phyloP scores from a whole-genome alignment of 371 early-diverging fungal species.

The Cladochytrium tenue region DNA sequence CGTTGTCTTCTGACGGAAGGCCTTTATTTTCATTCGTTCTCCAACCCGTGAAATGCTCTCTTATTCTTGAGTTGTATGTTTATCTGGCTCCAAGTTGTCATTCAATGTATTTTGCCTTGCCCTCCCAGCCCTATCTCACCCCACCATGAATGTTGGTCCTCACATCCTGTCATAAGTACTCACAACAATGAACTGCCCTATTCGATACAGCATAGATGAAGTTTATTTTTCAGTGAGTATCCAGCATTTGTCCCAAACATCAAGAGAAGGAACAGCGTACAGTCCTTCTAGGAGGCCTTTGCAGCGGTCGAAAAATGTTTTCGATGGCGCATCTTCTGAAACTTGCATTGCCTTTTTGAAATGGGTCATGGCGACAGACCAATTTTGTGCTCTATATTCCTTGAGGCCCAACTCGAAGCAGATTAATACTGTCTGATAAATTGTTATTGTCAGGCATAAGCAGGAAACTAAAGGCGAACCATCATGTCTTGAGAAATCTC shows the following conservation, averaged over 20 bases:
- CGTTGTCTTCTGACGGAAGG: no score
- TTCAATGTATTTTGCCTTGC: no score
- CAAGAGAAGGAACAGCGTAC: slow-evolving; percentile 23
- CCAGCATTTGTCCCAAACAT: slow-evolving; percentile 44
- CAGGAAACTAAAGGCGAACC: slow-evolving; percentile 14
- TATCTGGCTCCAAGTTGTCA: no score
- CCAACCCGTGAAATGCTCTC: no score
- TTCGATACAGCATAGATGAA: no score
- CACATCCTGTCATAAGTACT: no score
- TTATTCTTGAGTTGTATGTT: no score
- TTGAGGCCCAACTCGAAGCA: slow-evolving; percentile 51
- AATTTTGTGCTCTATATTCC: slow-evolving; percentile 45
- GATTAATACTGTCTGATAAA: slow-evolving; percentile 36
- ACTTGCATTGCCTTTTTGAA: slow-evolving; percentile 50
- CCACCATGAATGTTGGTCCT: no score
- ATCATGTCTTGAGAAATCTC: slow-evolving; percentile 36
- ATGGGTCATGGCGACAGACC: slow-evolving; percentile 43
- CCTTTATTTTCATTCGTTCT: no score
- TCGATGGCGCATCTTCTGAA: slow-evolving; percentile 40
- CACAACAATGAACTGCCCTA: no score
- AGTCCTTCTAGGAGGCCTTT: slow-evolving; percentile 38
- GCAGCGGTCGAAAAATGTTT: slow-evolving; percentile 37
- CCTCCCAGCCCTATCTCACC: no score
- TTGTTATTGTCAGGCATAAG: neutral
- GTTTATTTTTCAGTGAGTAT: no score